Evolutionary conservation across 441 rosid species (phyloP), one percentile per base, ranked within the genome.

Genomic region (Macaranga tanarius): DNA sequence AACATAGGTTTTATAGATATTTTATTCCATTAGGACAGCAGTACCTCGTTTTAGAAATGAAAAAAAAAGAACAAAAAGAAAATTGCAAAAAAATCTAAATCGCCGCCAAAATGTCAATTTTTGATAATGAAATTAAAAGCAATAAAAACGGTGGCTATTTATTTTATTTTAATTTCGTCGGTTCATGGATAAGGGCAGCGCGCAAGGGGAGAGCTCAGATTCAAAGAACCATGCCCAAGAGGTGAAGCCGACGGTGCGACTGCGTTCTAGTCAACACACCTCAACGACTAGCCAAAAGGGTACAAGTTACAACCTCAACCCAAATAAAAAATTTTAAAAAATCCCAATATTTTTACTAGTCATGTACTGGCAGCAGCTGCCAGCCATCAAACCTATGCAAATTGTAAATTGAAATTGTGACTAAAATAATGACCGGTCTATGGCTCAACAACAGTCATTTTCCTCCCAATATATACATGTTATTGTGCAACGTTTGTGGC

Each of bases 201-300:
- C 16, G 54, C 11, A 3, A 13, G n/a, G 55, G 15, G 70, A 9
- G 42, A 40, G 57, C 25, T 68, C 28, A 65, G 79, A 69, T 54
- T 20, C 78, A 48, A 0, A 52, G 76, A 70, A 70, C 78, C 76
- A 4, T 17, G 2, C 15, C 19, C 54, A 26, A 10, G 22, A 9
- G 59, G 47, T 16, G 26, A 70, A 77, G 70, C 83, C 38, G 78
- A 79, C 74, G 80, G 83, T 54, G 52, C 42, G 48, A 26, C 69
- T 42, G 31, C 16, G 70, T 31, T 28, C 40, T 19, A 17, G 58
- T 73, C 75, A 67, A 55, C 50, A 61, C 57, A n/a, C 57, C 57
- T 52, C 57, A 16, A 45, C 22, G 45, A 25, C 47, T 40, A 48
- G 34, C 23, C 9, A 16, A 12, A 2, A 3, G 48, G 65, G n/a